Evolutionary conservation across 805 yeast genomes (phyloP).

Genomic region (Nakazawaea siamensis): DNA sequence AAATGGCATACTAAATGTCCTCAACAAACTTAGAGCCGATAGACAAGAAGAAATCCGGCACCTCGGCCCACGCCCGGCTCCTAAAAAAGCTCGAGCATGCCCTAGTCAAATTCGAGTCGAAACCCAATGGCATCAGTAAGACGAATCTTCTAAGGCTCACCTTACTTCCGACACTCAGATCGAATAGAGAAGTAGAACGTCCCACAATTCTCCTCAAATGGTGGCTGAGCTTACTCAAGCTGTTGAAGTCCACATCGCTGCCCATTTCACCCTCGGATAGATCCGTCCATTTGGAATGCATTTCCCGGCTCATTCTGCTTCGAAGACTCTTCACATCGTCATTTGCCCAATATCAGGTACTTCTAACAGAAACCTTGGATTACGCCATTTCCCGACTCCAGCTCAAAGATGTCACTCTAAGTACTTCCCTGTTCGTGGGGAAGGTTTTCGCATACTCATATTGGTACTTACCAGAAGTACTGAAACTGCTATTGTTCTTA

Average conservation of each 20-base stretch:
- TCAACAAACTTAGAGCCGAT: too few species aligned
- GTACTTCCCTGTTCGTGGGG: conserved; percentile 59
- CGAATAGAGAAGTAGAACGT: too few species aligned
- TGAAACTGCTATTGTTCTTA: conserved; percentile 47
- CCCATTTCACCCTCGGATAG: conserved; percentile 37
- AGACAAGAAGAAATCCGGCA: not conserved
- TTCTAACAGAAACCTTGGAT: conserved; percentile 45
- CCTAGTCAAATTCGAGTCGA: conserved; percentile 33
- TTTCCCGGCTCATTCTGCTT: conserved; percentile 41
- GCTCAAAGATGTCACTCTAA: conserved; percentile 43
- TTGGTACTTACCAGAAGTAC: conserved; percentile 44
- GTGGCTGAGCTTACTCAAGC: conserved; percentile 40
- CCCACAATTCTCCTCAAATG: conserved; percentile 33
- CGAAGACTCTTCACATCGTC: conserved; percentile 38
- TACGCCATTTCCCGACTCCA: conserved; percentile 40
- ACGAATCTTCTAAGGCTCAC: conserved; percentile 39
- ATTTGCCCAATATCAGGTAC: conserved; percentile 19
- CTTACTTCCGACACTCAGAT: too few species aligned
- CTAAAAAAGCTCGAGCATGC: conserved; percentile 35
- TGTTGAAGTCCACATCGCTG: conserved; percentile 18
- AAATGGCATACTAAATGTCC: too few species aligned
- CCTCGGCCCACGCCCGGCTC: too few species aligned
- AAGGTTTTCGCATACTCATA: conserved; percentile 61
- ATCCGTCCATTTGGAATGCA: conserved; percentile 45
- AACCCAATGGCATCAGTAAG: conserved; percentile 28